A percentile compares a stretch with the other conserved stretches of the same genome.
Conservation (phyloP, 139 green algal species). For the Picochlorum sp. region DNA sequence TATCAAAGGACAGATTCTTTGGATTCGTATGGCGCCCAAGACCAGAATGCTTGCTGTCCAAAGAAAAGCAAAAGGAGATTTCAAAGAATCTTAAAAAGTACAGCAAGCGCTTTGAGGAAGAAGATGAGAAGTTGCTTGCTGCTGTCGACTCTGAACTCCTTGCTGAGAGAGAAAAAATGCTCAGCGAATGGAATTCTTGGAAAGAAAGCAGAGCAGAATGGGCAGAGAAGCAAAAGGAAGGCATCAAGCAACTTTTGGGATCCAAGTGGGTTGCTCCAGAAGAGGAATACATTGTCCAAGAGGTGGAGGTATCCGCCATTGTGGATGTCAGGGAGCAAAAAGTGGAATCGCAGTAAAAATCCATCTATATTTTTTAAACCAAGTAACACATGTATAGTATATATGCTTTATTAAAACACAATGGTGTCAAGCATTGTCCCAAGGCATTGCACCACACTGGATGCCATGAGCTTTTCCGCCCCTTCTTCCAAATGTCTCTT, state of each 20-base stretch:
- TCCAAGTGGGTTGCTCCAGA: constrained; percentile 17
- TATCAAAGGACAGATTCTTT: constrained; percentile 73
- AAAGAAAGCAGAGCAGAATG: constrained; percentile 19
- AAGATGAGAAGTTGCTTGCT: constrained; percentile 76
- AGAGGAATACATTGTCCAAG: constrained; percentile 40
- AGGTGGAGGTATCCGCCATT: constrained; percentile 61
- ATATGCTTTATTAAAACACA: constrained; percentile 57
- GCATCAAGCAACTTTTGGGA: constrained; percentile 27
- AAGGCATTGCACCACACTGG: constrained; percentile 90
- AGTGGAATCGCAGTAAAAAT: neutral
- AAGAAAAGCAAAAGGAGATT: constrained; percentile 86
- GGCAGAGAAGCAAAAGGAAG: constrained; percentile 10
- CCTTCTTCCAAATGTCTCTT: constrained; percentile 88
- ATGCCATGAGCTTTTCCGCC: constrained; percentile 71
- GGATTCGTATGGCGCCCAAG: constrained; percentile 93
- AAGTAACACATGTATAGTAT: too few species aligned
- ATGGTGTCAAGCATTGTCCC: constrained; percentile 93
- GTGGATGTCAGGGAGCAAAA: constrained; percentile 69
- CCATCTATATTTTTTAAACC: too few species aligned
- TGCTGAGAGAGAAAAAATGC: constrained; percentile 51
- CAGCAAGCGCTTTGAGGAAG: constrained; percentile 87
- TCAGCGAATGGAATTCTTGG: constrained; percentile 66
- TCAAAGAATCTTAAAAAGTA: constrained; percentile 86
- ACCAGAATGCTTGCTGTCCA: constrained; percentile 66
- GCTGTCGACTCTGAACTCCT: constrained; percentile 70